Base-by-base conservation (phyloP, 306 rosid genomes). In the Quillaja saponaria region DNA sequence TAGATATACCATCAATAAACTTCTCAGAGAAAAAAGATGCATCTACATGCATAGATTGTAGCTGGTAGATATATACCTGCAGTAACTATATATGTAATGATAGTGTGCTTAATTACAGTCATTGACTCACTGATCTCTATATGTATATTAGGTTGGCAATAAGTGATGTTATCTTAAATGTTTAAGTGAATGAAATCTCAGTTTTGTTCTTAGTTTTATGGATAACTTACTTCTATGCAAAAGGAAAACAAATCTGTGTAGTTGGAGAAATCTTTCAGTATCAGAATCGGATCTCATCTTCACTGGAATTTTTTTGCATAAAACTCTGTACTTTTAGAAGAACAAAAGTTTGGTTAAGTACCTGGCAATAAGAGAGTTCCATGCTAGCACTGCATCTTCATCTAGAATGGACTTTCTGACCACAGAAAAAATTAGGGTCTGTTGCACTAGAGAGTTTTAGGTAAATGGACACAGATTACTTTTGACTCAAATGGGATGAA, bases 61-160 rank as follows among this genome's bases (percentile, higher is more conserved):
- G 31, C 47, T 55, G 34, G 41, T 47, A 38, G 48, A 13, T 48
- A 13, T 38, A 28, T 39, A 25, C 31, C 28, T 13, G 18, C 11
- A 21, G 25, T 20, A 52, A 48, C 18, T 42, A 35, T 38, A 5
- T 34, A 19, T 57, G 54, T n/a, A 55, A 45, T 53, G 37, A 38
- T 58, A 61, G 19, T n/a, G n/a, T n/a, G n/a, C n/a, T n/a, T n/a
- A n/a, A n/a, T n/a, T n/a, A n/a, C n/a, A n/a, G n/a, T n/a, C n/a
- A n/a, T n/a, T n/a, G n/a, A n/a, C n/a, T n/a, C n/a, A n/a, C n/a
- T n/a, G n/a, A n/a, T n/a, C n/a, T n/a, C n/a, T 21, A 21, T 40
- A 40, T 74, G 58, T 35, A 41, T 49, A 20, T 63, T 54, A 10
- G 59, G 34, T 37, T 46, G n/a, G 59, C 66, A 53, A 31, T 61